These are phyloP conservation scores for Amoeboaphelidium protococcarum DNA, from an alignment of 371 early-diverging fungal genomes.

Conservation along the genomic window DNA sequence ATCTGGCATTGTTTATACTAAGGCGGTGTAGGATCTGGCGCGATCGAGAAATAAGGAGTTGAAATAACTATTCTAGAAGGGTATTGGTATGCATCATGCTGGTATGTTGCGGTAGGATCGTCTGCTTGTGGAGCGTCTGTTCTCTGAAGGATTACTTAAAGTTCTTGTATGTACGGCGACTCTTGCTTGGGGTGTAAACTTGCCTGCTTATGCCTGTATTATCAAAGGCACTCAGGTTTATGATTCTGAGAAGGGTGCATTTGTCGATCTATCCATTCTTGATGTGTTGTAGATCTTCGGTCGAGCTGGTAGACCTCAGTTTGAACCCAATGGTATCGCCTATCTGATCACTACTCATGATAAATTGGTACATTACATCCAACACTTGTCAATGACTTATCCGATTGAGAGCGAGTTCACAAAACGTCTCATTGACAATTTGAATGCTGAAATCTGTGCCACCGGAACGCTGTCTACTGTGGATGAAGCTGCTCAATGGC, in stretches of 20 bases:
- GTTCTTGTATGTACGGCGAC: constrained; percentile 96
- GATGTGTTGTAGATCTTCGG: constrained; percentile 98
- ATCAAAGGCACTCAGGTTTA: constrained; percentile 98
- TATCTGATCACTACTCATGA: constrained; percentile 80
- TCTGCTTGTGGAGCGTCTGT: constrained; percentile 80
- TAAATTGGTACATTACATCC: constrained; percentile 81
- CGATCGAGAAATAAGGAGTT: constrained; percentile 12
- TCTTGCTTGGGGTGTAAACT: constrained; percentile 99
- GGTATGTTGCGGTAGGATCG: constrained; percentile 90
- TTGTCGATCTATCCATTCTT: constrained; percentile 75
- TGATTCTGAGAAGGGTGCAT: constrained; percentile 72
- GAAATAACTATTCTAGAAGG: constrained; percentile 68
- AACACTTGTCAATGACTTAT: constrained; percentile 70
- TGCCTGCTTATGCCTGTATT: constrained; percentile 96
- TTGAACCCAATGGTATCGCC: constrained; percentile 87
- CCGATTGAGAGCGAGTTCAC: constrained; percentile 94
- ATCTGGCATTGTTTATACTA: no score
- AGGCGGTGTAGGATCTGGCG: no score
- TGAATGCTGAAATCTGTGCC: constrained; percentile 94
- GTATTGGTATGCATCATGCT: constrained; percentile 96
- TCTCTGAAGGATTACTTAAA: constrained; percentile 68
- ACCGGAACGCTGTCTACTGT: constrained; percentile 66
- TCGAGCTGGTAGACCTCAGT: constrained; percentile 98
- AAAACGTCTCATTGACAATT: constrained; percentile 53
- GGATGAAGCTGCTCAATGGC: constrained; percentile 85